Conservation (phyloP, 768 basidiomycete species). For the Pilatotrama ljubarskyi region DNA sequence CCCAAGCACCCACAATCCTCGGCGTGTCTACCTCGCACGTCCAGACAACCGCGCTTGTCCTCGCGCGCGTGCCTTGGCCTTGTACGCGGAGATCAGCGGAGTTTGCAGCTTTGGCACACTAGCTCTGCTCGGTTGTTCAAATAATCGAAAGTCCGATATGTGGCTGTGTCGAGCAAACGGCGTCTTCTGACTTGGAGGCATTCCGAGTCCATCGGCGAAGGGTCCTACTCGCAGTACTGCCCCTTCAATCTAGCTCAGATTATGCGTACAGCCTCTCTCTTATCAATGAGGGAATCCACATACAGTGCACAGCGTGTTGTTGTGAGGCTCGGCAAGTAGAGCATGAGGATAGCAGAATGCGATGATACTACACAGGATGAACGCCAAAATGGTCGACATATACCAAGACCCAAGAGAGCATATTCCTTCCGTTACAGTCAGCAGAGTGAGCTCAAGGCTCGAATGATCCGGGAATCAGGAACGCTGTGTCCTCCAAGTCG, state of each 20-base stretch:
- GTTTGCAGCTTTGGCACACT: neutral
- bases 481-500: conserved; percentile 52
- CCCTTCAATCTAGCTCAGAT: too few relatives aligned
- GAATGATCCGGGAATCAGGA: conserved; percentile 6
- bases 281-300: too few relatives aligned
- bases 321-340: too few relatives aligned
- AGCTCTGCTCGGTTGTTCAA: neutral
- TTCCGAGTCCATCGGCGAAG: neutral
- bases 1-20: conserved; percentile 9
- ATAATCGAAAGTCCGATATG: too few relatives aligned
- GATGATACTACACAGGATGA: too few relatives aligned
- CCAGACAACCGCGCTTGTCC: neutral
- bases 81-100: neutral
- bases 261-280: too few relatives aligned
- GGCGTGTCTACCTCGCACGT: neutral
- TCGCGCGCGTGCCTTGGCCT: neutral
- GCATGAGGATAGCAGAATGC: too few relatives aligned
- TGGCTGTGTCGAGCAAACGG: too few relatives aligned
- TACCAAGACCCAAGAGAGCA: neutral
- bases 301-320: too few relatives aligned
- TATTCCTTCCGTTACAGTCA: neutral
- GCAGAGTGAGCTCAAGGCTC: neutral
- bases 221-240: too few relatives aligned
- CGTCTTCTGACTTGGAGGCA: too few relatives aligned
- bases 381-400: neutral